Percentiles rank a stretch among this genome's conserved stretches.
These are phyloP conservation scores for Cinchona pubescens DNA, from an alignment of 257 asterid species.

Conservation along the genomic window DNA sequence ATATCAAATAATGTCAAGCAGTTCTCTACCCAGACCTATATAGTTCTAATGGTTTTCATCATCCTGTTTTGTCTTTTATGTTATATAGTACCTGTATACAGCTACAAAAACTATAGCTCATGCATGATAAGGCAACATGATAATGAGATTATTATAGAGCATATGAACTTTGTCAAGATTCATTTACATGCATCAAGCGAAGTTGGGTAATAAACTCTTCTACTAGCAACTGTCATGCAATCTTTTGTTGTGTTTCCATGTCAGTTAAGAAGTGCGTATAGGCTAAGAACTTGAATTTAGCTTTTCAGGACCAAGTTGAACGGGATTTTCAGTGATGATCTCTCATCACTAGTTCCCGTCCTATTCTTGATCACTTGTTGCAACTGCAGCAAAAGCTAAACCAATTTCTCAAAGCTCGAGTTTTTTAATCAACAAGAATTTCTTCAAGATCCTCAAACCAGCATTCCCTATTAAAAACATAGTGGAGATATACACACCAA, in stretches of 20 bases:
- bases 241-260: neutral
- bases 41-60: neutral
- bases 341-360: neutral
- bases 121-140: neutral
- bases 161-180: neutral
- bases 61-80: neutral
- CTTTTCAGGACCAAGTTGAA: neutral
- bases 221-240: neutral
- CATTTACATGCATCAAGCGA: neutral
- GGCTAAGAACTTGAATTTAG: neutral
- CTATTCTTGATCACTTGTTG: neutral
- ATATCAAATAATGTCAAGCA: constrained; percentile 1
- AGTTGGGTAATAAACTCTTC: neutral
- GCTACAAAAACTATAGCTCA: neutral
- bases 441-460: neutral
- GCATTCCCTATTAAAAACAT: neutral
- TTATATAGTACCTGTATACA: constrained; percentile 7
- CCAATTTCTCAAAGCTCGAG: no score
- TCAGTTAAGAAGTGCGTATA: neutral
- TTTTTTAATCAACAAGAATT: neutral
- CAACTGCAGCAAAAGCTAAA: neutral
- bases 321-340: neutral
- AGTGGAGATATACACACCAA: neutral
- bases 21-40: neutral
- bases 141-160: neutral